Percentiles rank a stretch among this genome's conserved stretches.
phyloP scores from a whole-genome alignment of 1,284 basidiomycete species.

The Lentinula novae-zelandiae region DNA sequence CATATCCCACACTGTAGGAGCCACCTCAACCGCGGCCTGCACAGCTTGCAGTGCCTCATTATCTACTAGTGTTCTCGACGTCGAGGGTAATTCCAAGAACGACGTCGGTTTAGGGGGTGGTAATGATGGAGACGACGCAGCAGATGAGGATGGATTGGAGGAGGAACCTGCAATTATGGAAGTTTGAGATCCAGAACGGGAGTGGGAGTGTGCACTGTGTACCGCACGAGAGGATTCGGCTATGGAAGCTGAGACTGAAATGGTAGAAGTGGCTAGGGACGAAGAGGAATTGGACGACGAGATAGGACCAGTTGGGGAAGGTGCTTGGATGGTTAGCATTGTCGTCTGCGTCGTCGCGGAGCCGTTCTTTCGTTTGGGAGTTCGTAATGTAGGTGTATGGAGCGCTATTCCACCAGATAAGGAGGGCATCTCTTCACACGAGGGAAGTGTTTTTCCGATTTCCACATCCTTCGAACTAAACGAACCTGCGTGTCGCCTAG shows the following conservation, averaged over 20 bases:
- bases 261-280: slow-evolving; percentile 10
- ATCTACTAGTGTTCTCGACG: slow-evolving; percentile 58
- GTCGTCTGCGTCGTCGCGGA: slow-evolving; percentile 19
- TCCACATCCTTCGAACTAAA: slow-evolving; percentile 92
- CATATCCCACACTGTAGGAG: slow-evolving; percentile 71
- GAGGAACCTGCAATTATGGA: slow-evolving; percentile 36
- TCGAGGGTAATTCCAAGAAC: slow-evolving; percentile 41
- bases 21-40: slow-evolving; percentile 61
- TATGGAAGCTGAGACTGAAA: slow-evolving; percentile 7
- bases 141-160: slow-evolving; percentile 27
- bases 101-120: slow-evolving; percentile 26
- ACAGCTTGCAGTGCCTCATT: slow-evolving; percentile 69
- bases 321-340: slow-evolving; percentile 17
- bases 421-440: slow-evolving; percentile 42
- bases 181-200: slow-evolving; percentile 54
- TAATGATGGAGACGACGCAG: slow-evolving; percentile 35
- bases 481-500: slow-evolving; percentile 86
- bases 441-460: slow-evolving; percentile 78
- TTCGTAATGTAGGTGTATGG: slow-evolving; percentile 42
- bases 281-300: slow-evolving; percentile 11
- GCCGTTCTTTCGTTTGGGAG: slow-evolving; percentile 36
- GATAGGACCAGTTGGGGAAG: slow-evolving; percentile 15
- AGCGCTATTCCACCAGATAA: slow-evolving; percentile 30
- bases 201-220: slow-evolving; percentile 34
- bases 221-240: slow-evolving; percentile 16